Conservation (phyloP, 257 asterid genomes). For the Salvia hispanica region DNA sequence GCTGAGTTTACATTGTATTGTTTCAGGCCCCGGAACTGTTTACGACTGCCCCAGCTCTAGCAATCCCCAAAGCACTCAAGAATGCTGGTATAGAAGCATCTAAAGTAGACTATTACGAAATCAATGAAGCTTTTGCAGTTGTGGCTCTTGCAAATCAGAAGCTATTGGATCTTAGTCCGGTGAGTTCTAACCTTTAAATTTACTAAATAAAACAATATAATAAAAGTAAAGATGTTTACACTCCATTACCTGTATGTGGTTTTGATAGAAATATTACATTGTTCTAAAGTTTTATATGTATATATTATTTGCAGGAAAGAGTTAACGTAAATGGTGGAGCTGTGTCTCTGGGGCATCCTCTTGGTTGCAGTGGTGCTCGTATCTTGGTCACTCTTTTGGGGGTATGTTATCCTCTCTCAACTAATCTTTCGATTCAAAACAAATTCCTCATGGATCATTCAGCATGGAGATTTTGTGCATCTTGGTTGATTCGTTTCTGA, state of each 20-base stretch:
- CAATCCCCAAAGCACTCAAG: conserved; percentile 91
- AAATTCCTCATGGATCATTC: not conserved
- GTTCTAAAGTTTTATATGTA: conserved; percentile 3
- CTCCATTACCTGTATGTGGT: not conserved
- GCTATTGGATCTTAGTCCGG: conserved; percentile 69
- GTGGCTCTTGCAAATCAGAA: conserved; percentile 98
- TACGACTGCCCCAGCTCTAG: conserved; percentile 93
- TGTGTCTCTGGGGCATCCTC: conserved; percentile 94
- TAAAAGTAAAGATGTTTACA: not conserved
- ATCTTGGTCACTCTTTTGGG: conserved; percentile 92
- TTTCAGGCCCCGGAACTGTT: conserved; percentile 93
- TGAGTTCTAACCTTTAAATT: conserved; percentile 41
- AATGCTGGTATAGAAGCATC: conserved; percentile 86
- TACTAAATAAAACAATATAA: not conserved
- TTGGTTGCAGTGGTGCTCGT: conserved; percentile 99
- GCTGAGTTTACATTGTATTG: conserved; percentile 15
- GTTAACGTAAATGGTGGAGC: conserved; percentile 96
- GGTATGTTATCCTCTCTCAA: conserved; percentile 47
- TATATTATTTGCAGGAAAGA: conserved; percentile 65
- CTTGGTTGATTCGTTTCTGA: not conserved
- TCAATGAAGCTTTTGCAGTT: conserved; percentile 95
- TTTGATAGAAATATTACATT: conserved; percentile 4
- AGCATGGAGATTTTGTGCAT: conserved; percentile 9
- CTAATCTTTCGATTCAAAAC: not conserved
- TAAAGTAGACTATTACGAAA: conserved; percentile 84